Percentiles rank a stretch among this genome's conserved stretches.
Evolutionary conservation across 2,329 filamentous ascomycete species (phyloP).

Genomic region (Lachnellula arida): DNA sequence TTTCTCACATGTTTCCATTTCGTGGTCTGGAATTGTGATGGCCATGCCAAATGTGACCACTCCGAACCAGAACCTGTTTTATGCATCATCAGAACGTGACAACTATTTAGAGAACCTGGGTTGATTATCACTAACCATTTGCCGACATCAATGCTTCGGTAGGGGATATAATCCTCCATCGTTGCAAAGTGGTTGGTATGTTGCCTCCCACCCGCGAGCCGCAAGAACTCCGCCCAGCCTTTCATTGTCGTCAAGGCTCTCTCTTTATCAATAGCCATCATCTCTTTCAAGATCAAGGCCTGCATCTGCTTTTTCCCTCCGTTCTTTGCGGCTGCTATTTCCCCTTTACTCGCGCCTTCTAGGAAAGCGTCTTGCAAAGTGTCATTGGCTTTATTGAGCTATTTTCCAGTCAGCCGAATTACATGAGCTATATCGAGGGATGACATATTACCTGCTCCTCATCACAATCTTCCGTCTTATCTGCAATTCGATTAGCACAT

Average conservation of each 20-base stretch:
- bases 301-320: background rate
- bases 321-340: background rate
- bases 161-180: constrained; percentile 2
- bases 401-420: no score
- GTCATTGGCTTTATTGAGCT: background rate
- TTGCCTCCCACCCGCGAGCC: background rate
- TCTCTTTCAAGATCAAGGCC: background rate
- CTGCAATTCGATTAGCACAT: background rate
- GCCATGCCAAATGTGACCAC: constrained; percentile 1
- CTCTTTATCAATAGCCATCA: background rate
- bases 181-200: background rate
- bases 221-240: background rate
- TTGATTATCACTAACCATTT: background rate
- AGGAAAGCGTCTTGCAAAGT: background rate
- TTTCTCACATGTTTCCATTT: background rate
- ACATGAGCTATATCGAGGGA: background rate
- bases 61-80: constrained; percentile 1
- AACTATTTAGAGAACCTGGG: background rate
- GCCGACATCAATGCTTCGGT: background rate
- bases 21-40: constrained; percentile 4
- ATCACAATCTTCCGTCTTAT: background rate
- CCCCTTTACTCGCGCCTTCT: background rate
- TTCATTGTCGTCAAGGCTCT: background rate
- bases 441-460: background rate
- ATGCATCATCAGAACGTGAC: background rate